Evolutionary conservation across 495 filamentous ascomycete species (phyloP).

Genomic region (Aspergillus carlsbadensis): DNA sequence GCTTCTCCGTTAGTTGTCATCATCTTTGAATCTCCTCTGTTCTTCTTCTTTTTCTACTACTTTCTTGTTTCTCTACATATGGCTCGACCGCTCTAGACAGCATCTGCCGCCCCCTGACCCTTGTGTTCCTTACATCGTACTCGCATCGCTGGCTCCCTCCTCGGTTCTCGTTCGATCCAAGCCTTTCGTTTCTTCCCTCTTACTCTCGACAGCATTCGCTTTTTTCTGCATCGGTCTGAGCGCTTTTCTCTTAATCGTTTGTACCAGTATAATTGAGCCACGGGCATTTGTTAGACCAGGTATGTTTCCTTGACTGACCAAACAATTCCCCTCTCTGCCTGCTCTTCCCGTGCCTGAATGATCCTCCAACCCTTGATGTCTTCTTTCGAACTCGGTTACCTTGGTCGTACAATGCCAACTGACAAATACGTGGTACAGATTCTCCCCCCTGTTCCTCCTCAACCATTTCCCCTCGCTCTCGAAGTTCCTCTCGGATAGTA

Average conservation of each 20-base stretch:
- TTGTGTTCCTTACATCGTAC: slow-evolving; percentile 29
- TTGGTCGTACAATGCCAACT: slow-evolving; percentile 25
- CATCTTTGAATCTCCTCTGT: slow-evolving; percentile 14
- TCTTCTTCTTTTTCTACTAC: slow-evolving; percentile 7
- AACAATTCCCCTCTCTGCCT: slow-evolving; percentile 12
- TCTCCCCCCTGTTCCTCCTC: slow-evolving; percentile 18
- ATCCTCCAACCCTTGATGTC: slow-evolving; percentile 12
- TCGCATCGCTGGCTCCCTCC: slow-evolving; percentile 19
- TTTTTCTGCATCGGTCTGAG: slow-evolving; percentile 29
- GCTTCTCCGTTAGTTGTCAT: slow-evolving; percentile 20
- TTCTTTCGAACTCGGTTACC: slow-evolving; percentile 15
- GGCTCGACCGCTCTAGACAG: slow-evolving; percentile 34
- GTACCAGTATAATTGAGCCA: slow-evolving; percentile 40
- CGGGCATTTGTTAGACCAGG: slow-evolving; percentile 40
- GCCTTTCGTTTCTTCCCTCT: slow-evolving; percentile 37
- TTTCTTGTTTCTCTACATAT: slow-evolving; percentile 32
- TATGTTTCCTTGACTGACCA: slow-evolving; percentile 18
- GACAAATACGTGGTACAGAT: slow-evolving; percentile 25
- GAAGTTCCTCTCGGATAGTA: slow-evolving; percentile 17
- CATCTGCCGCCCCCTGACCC: slow-evolving; percentile 28
- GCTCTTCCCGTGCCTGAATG: slow-evolving; percentile 11
- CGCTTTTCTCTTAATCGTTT: slow-evolving; percentile 28
- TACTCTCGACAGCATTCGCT: slow-evolving; percentile 33
- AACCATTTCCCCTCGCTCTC: slow-evolving; percentile 20
- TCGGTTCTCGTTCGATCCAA: slow-evolving; percentile 28